These are phyloP conservation scores for Vicia sativa DNA, from an alignment of 306 rosid species.

Conservation along the genomic window DNA sequence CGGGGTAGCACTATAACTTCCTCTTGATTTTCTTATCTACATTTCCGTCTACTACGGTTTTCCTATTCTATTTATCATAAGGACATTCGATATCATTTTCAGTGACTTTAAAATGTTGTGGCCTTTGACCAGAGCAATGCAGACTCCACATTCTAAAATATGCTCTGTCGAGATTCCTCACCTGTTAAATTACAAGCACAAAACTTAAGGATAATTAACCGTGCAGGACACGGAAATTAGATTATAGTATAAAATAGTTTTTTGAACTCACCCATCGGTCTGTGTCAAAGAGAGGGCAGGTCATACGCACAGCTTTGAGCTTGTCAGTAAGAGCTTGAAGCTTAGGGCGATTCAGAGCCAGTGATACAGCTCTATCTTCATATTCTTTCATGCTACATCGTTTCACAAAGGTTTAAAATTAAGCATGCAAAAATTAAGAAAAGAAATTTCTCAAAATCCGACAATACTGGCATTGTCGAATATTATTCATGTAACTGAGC, in stretches of 20 bases:
- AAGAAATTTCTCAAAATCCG: not conserved
- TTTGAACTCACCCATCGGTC: conserved; percentile 74
- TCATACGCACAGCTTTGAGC: conserved; percentile 80
- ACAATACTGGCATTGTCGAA: not conserved
- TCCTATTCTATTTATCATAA: conserved; percentile 52
- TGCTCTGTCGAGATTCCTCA: conserved; percentile 58
- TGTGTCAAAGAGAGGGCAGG: conserved; percentile 94
- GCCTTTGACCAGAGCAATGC: conserved; percentile 60
- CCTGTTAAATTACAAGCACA: conserved; percentile 41
- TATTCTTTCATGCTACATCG: conserved; percentile 77
- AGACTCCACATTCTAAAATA: conserved; percentile 63
- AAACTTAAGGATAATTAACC: conserved; percentile 3
- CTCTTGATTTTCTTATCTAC: conserved; percentile 52
- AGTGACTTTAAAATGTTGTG: conserved; percentile 57
- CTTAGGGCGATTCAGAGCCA: conserved; percentile 79
- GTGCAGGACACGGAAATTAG: not conserved
- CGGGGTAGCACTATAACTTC: conserved; percentile 22
- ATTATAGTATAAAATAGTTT: not conserved
- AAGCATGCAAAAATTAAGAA: not conserved
- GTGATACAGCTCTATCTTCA: conserved; percentile 86
- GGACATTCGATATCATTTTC: conserved; percentile 61
- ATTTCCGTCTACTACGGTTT: conserved; percentile 50
- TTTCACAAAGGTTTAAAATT: conserved; percentile 27
- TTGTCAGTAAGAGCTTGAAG: conserved; percentile 74
- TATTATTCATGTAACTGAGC: not conserved